phyloP scores from a whole-genome alignment of 768 basidiomycete genomes.

The Auriculariales sp. region DNA sequence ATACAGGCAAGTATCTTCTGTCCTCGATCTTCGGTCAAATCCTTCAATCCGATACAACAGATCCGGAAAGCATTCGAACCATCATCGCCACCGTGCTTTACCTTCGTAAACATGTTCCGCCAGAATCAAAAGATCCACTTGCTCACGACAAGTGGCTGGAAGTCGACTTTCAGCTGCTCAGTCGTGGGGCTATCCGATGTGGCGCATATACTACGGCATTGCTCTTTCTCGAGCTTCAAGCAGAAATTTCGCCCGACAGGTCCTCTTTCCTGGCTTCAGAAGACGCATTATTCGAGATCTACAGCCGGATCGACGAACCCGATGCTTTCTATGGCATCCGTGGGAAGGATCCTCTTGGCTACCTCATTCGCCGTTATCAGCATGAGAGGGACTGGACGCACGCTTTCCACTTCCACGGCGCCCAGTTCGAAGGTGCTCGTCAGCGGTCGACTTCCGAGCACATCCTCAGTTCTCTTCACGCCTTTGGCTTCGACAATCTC shows the following conservation, averaged over 20 bases:
- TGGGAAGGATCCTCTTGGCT: constrained; percentile 57
- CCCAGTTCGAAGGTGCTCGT: constrained; percentile 47
- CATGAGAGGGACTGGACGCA: constrained; percentile 91
- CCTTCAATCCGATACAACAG: constrained; percentile 25
- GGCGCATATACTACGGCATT: constrained; percentile 83
- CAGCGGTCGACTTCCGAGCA: constrained; percentile 38
- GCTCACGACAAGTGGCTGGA: constrained; percentile 71
- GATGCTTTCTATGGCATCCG: constrained; percentile 96
- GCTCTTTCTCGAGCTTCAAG: constrained; percentile 73
- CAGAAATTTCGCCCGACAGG: constrained; percentile 27
- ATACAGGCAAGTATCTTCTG: too few species aligned
- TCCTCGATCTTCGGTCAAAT: constrained; percentile 43
- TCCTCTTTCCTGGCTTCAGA: constrained; percentile 27
- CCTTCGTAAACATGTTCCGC: constrained; percentile 51
- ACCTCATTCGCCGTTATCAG: constrained; percentile 73
- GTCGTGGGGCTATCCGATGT: constrained; percentile 55
- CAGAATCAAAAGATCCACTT: constrained; percentile 21
- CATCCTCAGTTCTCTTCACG: constrained; percentile 66
- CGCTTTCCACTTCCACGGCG: constrained; percentile 82
- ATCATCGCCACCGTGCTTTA: constrained; percentile 70
- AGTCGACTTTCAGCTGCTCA: constrained; percentile 58
- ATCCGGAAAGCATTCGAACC: constrained; percentile 30
- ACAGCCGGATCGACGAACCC: constrained; percentile 90
- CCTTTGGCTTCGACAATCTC: constrained; percentile 82
- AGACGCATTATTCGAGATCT: constrained; percentile 78